phyloP scores from a whole-genome alignment of 2,329 filamentous ascomycete genomes.

The Sporothrix phasma region DNA sequence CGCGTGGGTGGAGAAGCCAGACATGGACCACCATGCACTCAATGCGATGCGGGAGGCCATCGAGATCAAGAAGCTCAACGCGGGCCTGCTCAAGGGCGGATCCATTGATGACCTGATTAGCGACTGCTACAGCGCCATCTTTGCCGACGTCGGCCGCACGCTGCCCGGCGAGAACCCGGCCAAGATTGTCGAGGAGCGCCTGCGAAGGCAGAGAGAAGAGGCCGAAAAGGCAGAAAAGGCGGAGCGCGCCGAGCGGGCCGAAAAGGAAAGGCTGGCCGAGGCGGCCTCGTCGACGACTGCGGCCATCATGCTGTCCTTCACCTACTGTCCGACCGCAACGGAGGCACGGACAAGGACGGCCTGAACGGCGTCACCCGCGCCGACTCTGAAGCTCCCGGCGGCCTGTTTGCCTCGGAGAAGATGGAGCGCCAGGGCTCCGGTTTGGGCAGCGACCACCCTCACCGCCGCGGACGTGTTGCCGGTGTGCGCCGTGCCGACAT shows the following conservation, averaged over 20 bases:
- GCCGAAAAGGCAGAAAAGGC: slow-evolving; percentile 22
- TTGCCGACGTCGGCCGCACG: slow-evolving; percentile 53
- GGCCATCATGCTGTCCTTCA: slow-evolving; percentile 20
- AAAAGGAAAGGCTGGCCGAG: slow-evolving; percentile 15
- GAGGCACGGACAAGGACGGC: slow-evolving; percentile 7
- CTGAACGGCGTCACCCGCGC: slow-evolving; percentile 13
- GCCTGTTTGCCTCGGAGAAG: slow-evolving; percentile 23
- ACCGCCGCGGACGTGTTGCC: slow-evolving; percentile 30
- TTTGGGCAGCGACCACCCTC: slow-evolving; percentile 27
- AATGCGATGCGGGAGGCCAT: slow-evolving; percentile 48
- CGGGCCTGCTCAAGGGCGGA: slow-evolving; percentile 72
- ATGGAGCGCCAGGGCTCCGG: slow-evolving; percentile 30
- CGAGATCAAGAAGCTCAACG: slow-evolving; percentile 64
- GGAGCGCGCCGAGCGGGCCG: slow-evolving; percentile 16
- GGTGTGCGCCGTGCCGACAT: slow-evolving; percentile 48
- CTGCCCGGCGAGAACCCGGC: slow-evolving; percentile 43
- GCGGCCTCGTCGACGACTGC: slow-evolving; percentile 17
- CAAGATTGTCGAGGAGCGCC: slow-evolving; percentile 36
- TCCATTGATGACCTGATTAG: slow-evolving; percentile 89
- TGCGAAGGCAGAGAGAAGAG: slow-evolving; percentile 26
- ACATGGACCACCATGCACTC: slow-evolving; percentile 35
- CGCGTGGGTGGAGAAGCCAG: slow-evolving; percentile 40
- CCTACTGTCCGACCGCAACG: slow-evolving; percentile 12
- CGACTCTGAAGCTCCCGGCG: slow-evolving; percentile 20
- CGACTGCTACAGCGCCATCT: slow-evolving; percentile 76